A percentile compares a stretch with the other conserved stretches of the same genome.
These are phyloP conservation scores for Brassica juncea DNA, from an alignment of 345 rosid species.

Conservation along the genomic window DNA sequence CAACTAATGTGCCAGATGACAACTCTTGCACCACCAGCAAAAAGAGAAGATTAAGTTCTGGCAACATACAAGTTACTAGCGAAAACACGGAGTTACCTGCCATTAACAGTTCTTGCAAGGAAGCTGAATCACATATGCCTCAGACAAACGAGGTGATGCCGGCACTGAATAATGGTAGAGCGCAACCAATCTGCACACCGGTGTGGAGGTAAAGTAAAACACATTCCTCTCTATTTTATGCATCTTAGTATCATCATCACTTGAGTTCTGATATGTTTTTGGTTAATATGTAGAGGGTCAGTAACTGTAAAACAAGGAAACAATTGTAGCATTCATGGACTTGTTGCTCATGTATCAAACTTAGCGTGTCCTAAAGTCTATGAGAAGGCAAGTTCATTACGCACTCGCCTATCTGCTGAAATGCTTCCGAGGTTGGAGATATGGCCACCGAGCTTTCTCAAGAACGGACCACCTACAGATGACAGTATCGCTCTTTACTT, in stretches of 20 bases:
- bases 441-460: conserved; percentile 65
- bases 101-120: conserved; percentile 10
- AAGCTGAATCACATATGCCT: conserved; percentile 28
- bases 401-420: conserved; percentile 48
- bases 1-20: conserved; percentile 15
- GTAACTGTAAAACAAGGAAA: conserved; percentile 35
- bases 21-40: conserved; percentile 4
- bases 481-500: conserved; percentile 62
- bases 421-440: conserved; percentile 49
- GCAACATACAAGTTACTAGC: background rate
- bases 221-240: background rate
- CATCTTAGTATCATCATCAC: background rate
- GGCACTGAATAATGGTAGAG: conserved; percentile 31
- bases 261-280: conserved; percentile 21
- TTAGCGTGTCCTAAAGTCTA: conserved; percentile 56
- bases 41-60: background rate
- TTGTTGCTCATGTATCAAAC: conserved; percentile 64
- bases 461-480: conserved; percentile 49
- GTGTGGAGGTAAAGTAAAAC: conserved; percentile 60
- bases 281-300: conserved; percentile 53
- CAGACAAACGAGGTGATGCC: background rate
- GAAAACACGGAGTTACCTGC: conserved; percentile 2
- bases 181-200: conserved; percentile 55
- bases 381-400: conserved; percentile 51
- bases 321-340: conserved; percentile 32